Evolutionary conservation across 306 rosid species (phyloP).

Genomic region (Senna siamea): DNA sequence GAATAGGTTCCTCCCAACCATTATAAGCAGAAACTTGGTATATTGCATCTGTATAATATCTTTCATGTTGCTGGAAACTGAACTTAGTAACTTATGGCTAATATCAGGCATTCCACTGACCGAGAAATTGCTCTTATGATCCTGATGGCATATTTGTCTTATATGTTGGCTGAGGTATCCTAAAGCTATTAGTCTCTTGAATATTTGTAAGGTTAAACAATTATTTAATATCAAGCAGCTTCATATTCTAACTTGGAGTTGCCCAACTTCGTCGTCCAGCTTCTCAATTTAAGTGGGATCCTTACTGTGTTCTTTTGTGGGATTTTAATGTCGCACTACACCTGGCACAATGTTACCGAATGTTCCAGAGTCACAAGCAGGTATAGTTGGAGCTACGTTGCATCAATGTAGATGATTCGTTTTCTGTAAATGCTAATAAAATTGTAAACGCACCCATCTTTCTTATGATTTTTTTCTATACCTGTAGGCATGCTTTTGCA

Average conservation of each 20-base stretch:
- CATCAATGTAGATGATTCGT: neutral
- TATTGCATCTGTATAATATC: neutral
- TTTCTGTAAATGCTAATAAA: neutral
- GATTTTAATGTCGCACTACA: constrained; percentile 68
- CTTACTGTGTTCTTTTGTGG: constrained; percentile 75
- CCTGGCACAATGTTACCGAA: constrained; percentile 61
- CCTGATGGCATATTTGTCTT: constrained; percentile 66
- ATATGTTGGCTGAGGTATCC: constrained; percentile 56
- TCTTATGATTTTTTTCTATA: neutral
- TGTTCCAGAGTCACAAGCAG: constrained; percentile 58
- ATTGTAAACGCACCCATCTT: neutral
- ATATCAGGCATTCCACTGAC: constrained; percentile 61
- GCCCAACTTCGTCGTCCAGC: constrained; percentile 45
- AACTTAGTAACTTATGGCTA: constrained; percentile 11
- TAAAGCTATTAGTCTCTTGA: constrained; percentile 3
- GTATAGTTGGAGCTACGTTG: constrained; percentile 34
- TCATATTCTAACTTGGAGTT: constrained; percentile 31
- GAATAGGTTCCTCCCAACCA: neutral
- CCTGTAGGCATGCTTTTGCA: constrained; percentile 65
- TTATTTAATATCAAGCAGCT: neutral
- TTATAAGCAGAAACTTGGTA: neutral
- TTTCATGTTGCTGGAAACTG: constrained; percentile 2
- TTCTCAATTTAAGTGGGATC: constrained; percentile 55
- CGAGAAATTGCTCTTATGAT: constrained; percentile 71
- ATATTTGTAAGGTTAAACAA: neutral